Evolutionary conservation across 1,284 basidiomycete species (phyloP).

Genomic region (Thecaphora thlaspeos): DNA sequence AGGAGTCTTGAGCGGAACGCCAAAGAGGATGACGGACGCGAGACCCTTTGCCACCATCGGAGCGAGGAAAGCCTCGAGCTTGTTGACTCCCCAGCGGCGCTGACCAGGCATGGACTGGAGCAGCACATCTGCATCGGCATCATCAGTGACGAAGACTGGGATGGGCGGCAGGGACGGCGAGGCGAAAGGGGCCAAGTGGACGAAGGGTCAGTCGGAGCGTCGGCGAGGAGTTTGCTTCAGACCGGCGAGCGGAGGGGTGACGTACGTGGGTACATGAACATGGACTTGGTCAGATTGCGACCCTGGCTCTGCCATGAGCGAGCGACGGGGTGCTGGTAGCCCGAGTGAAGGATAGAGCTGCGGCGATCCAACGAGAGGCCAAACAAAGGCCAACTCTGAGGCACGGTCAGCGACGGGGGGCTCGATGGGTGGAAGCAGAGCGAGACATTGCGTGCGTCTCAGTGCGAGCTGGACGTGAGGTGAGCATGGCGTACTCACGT

Average conservation of each 20-base stretch:
- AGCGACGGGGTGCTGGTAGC: conserved; percentile 47
- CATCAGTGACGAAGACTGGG: conserved; percentile 54
- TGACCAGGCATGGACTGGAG: conserved; percentile 53
- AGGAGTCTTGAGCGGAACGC: conserved; percentile 78
- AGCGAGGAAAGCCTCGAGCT: conserved; percentile 79
- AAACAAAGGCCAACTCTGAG: too few species aligned
- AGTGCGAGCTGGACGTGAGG: too few species aligned
- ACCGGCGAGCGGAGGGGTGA: background rate
- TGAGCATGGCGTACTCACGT: too few species aligned
- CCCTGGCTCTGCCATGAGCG: conserved; percentile 49
- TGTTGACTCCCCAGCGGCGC: conserved; percentile 81
- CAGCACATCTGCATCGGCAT: conserved; percentile 33
- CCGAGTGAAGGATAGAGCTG: conserved; percentile 46
- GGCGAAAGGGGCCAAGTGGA: background rate
- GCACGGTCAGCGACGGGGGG: too few species aligned
- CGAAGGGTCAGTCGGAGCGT: too few species aligned
- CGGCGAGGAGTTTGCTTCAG: background rate
- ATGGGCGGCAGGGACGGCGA: background rate
- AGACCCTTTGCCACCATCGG: conserved; percentile 88
- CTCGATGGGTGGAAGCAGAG: too few species aligned
- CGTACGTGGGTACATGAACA: conserved; percentile 56
- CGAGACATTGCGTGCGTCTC: too few species aligned
- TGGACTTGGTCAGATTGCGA: conserved; percentile 39
- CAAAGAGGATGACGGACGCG: conserved; percentile 89
- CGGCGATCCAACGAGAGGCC: too few species aligned